Base-by-base conservation (phyloP, 495 filamentous ascomycete genomes). In the Podospora anserina region DNA sequence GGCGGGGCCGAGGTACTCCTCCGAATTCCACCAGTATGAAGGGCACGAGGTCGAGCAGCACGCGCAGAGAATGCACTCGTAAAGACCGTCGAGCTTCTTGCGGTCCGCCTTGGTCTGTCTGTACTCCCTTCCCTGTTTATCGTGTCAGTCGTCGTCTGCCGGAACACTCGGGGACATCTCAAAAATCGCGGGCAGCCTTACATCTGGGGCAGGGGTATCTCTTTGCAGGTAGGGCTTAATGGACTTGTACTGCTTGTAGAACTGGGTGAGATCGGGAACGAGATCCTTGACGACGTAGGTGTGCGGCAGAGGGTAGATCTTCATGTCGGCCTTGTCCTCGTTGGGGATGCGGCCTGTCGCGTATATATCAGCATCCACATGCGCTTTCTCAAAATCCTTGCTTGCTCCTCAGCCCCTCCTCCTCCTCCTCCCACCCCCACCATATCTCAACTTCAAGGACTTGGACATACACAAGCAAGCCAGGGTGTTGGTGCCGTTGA, bases 211-310 rank as follows among this genome's bases (percentile, higher is more conserved):
- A 54, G 89, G 88, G 39, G 90, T 93, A 69, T 92, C 88, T 70
- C 92, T 86, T 82, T 97, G 95, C 44, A 99, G 90, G 78, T 97
- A 99, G 6, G 95, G 95, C 87, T 99, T 96, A 84, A 99, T 97
- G 26, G 94, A 97, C 83, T 97, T 97, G 89, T 99, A 99, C 87
- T 99, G 95, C 86, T 97, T 97, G 90, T 99, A 99, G 89, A 99
- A 97, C 69, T 92, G 91, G 72, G 95, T 99, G 72, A 99, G 82
- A 79, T 99, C 95, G 61, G 95, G 94, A 15, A 99, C 94, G 69
- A 99, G 87, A 78, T 99, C 95, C 88, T 97, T 99, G 82, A 99
- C 94, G 72, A 98, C 91, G 85, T 97, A 99, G 79, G 93, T 99
- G 86, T 99, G 95, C 70, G 95, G 95, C 67, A 99, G 87, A 16